Percentiles rank a stretch among this genome's conserved stretches.
Evolutionary conservation across 2,329 filamentous ascomycete species (phyloP).

Genomic region (Hymenoscyphus infarciens): DNA sequence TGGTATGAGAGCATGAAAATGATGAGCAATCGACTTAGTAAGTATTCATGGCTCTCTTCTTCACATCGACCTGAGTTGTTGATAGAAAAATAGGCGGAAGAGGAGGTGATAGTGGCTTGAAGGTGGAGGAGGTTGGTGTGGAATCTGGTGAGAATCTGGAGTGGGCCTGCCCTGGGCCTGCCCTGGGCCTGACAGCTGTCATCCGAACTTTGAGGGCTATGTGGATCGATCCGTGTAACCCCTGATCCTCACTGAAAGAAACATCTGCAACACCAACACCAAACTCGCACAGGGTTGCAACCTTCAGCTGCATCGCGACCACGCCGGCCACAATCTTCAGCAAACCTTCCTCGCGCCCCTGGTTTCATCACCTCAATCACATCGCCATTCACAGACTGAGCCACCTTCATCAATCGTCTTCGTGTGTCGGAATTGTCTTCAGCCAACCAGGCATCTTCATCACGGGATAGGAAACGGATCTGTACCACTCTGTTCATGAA

Average conservation of each 20-base stretch:
- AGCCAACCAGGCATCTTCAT: background rate
- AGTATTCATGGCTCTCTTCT: background rate
- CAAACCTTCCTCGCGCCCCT: background rate
- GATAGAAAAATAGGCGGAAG: background rate
- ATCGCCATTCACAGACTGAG: background rate
- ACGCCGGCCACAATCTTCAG: background rate
- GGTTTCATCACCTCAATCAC: slow-evolving; percentile 5
- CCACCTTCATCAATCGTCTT: slow-evolving; percentile 1
- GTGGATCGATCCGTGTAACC: background rate
- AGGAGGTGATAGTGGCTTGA: background rate
- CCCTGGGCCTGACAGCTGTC: background rate
- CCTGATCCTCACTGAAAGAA: background rate
- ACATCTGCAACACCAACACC: slow-evolving; percentile 1
- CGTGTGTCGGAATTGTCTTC: background rate
- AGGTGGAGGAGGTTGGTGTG: background rate
- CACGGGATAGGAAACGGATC: background rate
- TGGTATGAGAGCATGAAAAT: background rate
- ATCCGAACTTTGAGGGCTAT: background rate
- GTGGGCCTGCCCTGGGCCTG: no score
- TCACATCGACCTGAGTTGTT: background rate
- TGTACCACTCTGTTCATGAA: background rate
- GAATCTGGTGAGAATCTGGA: background rate
- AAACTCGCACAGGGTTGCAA: slow-evolving; percentile 1
- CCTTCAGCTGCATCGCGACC: background rate
- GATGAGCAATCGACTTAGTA: background rate